A percentile compares a stretch with the other conserved stretches of the same genome.
phyloP scores from a whole-genome alignment of 2,329 filamentous ascomycete species.

The Ramularia endophylla region DNA sequence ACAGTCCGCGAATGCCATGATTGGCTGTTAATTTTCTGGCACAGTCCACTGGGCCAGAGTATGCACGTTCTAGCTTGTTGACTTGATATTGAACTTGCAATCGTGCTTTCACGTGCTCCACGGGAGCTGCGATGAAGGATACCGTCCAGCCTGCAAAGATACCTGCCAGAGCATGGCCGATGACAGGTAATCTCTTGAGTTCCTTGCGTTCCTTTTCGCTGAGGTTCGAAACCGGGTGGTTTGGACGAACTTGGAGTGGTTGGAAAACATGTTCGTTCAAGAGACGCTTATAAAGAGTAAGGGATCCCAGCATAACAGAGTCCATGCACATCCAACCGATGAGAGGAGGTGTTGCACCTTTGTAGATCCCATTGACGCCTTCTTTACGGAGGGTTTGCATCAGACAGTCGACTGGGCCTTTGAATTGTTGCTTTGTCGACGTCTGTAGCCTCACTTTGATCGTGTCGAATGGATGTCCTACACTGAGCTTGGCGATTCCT shows the following conservation, averaged over 20 bases:
- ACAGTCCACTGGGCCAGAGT: constrained; percentile 84
- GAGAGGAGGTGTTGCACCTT: constrained; percentile 67
- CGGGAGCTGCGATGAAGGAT: constrained; percentile 83
- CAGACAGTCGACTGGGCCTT: constrained; percentile 79
- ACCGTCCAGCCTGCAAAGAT: constrained; percentile 84
- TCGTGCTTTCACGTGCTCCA: constrained; percentile 92
- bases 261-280: constrained; percentile 74
- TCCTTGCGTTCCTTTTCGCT: constrained; percentile 30
- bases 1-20: constrained; percentile 76
- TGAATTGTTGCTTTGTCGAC: constrained; percentile 68
- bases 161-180: constrained; percentile 84
- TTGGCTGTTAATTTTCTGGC: constrained; percentile 55
- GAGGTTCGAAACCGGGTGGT: constrained; percentile 16
- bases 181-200: constrained; percentile 56
- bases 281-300: constrained; percentile 82
- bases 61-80: constrained; percentile 68
- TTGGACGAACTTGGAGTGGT: constrained; percentile 34
- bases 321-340: constrained; percentile 99
- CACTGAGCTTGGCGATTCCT: constrained; percentile 77
- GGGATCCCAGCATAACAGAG: constrained; percentile 79
- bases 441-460: constrained; percentile 96
- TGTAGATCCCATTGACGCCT: constrained; percentile 81
- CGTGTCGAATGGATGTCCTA: constrained; percentile 76
- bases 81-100: constrained; percentile 91
- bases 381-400: constrained; percentile 80